A percentile compares a stretch with the other conserved stretches of the same genome.
Evolutionary conservation across 805 yeast genomes (phyloP).

Genomic region (Kluyveromyces aestuarii): DNA sequence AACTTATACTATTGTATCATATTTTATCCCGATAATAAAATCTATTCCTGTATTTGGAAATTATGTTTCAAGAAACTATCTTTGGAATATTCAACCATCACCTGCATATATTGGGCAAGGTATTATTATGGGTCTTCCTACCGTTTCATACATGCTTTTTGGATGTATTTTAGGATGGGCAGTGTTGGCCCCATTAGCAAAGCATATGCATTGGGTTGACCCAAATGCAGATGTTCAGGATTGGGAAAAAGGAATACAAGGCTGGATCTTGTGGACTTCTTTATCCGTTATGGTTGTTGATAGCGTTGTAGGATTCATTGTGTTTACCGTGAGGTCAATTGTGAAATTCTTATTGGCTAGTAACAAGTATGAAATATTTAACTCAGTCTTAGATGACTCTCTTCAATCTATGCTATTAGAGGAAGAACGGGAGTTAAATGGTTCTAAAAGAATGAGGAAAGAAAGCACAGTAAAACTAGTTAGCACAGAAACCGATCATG

Average conservation of each 20-base stretch:
- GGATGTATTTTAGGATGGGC: conserved; percentile 94
- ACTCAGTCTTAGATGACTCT: conserved; percentile 21
- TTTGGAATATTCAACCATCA: conserved; percentile 89
- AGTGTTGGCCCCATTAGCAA: conserved; percentile 72
- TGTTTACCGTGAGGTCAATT: conserved; percentile 43
- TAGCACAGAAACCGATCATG: conserved; percentile 26
- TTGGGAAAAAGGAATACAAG: conserved; percentile 92
- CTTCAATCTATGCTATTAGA: conserved; percentile 26
- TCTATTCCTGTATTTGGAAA: conserved; percentile 71
- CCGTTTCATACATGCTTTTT: conserved; percentile 82
- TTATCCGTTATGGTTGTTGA: conserved; percentile 91
- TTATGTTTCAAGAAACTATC: conserved; percentile 48
- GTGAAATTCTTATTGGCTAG: conserved; percentile 17
- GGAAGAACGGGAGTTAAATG: conserved; percentile 24
- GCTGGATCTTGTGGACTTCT: conserved; percentile 95
- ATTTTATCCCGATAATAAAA: conserved; percentile 61
- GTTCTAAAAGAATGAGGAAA: conserved; percentile 8
- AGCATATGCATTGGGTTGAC: conserved; percentile 72
- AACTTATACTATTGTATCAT: conserved; percentile 58
- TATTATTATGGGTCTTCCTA: conserved; percentile 90
- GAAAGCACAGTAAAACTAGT: conserved; percentile 24
- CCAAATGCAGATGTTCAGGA: conserved; percentile 67
- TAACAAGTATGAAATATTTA: conserved; percentile 17
- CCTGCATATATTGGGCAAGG: conserved; percentile 98
- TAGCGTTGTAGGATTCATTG: conserved; percentile 69